These are phyloP conservation scores for Talaromyces adpressus DNA, from an alignment of 495 filamentous ascomycete species.

Conservation along the genomic window DNA sequence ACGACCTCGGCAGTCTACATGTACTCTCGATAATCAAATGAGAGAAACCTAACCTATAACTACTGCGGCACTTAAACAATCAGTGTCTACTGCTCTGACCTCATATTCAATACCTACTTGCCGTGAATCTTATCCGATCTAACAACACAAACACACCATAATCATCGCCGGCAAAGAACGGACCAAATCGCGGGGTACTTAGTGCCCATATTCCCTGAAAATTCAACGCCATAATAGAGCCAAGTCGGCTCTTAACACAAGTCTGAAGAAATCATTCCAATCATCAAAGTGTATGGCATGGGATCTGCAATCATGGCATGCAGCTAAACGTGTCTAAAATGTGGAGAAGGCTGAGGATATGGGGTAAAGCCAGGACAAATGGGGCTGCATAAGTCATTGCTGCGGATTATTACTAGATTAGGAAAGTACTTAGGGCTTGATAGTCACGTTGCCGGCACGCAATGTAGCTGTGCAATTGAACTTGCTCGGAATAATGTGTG, in stretches of 20 bases:
- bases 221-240: neutral
- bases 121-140: neutral
- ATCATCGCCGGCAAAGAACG: neutral
- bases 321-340: neutral
- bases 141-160: neutral
- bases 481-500: neutral
- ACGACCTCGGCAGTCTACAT: no score
- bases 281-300: neutral
- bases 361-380: neutral
- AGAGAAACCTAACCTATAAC: no score
- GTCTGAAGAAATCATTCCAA: neutral
- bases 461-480: neutral
- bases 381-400: neutral
- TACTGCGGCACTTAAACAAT: neutral
- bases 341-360: neutral
- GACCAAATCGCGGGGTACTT: neutral
- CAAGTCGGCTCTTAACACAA: neutral
- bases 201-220: neutral
- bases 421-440: neutral
- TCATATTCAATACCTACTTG: neutral
- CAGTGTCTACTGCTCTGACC: neutral
- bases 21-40: no score
- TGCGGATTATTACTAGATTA: neutral
- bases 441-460: neutral
- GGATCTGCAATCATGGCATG: neutral